phyloP scores from a whole-genome alignment of 1,284 basidiomycete genomes.

The Moesziomyces parantarcticus region DNA sequence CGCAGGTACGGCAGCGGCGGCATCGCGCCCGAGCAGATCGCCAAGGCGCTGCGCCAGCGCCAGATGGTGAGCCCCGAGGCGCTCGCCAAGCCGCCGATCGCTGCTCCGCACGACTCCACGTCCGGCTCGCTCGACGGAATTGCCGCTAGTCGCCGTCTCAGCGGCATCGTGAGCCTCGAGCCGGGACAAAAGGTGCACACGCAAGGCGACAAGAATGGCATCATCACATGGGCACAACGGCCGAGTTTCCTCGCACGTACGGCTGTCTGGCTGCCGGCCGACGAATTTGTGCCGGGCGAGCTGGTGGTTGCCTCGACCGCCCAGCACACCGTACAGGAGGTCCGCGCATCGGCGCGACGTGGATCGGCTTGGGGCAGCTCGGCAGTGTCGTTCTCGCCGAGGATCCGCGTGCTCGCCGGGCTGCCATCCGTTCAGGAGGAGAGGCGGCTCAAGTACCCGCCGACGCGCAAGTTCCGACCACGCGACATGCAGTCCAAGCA shows the following conservation, averaged over 20 bases:
- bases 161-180: constrained; percentile 7
- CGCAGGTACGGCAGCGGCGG: constrained; percentile 46
- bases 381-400: constrained; percentile 29
- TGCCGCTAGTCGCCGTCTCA: constrained; percentile 6
- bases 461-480: constrained; percentile 21
- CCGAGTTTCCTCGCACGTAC: constrained; percentile 22
- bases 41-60: constrained; percentile 31
- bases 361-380: neutral
- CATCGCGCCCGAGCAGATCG: constrained; percentile 45
- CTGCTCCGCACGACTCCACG: constrained; percentile 5
- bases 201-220: constrained; percentile 32
- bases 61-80: constrained; percentile 54
- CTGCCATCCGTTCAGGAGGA: constrained; percentile 39
- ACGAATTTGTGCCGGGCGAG: constrained; percentile 32
- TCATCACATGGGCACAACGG: constrained; percentile 34
- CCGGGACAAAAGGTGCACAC: constrained; percentile 6
- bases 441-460: constrained; percentile 11
- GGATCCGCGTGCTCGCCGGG: constrained; percentile 40
- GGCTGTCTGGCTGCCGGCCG: constrained; percentile 16
- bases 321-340: constrained; percentile 2
- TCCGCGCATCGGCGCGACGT: neutral
- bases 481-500: constrained; percentile 30
- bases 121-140: neutral
- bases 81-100: constrained; percentile 49
- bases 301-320: constrained; percentile 15